Conservation (phyloP, 139 green algal species). For the Zygnema circumcarinatum region DNA sequence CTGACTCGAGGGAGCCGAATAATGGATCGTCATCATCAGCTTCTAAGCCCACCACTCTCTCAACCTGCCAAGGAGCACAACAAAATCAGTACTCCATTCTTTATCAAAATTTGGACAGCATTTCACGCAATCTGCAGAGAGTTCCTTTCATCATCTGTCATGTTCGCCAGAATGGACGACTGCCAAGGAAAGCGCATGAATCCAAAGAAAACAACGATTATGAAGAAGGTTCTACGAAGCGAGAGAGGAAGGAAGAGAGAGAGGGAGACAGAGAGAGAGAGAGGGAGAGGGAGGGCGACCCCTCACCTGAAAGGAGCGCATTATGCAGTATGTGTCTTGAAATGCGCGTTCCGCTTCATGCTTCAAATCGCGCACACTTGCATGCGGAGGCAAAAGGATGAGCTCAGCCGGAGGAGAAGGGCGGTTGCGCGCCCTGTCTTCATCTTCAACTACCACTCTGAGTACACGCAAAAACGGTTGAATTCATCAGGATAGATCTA, state of each 20-base stretch:
- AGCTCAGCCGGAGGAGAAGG: slow-evolving; percentile 52
- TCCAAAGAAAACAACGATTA: too few relatives aligned
- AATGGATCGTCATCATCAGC: slow-evolving; percentile 27
- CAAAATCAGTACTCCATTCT: too few relatives aligned
- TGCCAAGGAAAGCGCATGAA: too few relatives aligned
- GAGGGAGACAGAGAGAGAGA: too few relatives aligned
- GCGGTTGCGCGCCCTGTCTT: neutral
- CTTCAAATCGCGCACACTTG: slow-evolving; percentile 45
- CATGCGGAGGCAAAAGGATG: slow-evolving; percentile 43
- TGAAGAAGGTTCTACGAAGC: too few relatives aligned
- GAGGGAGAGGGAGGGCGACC: neutral
- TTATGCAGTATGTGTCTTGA: slow-evolving; percentile 28
- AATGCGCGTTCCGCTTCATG: slow-evolving; percentile 20
- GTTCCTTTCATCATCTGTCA: too few relatives aligned
- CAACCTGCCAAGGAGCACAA: too few relatives aligned
- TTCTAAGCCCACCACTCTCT: slow-evolving; percentile 23
- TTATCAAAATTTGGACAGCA: too few relatives aligned
- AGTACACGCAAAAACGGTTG: neutral
- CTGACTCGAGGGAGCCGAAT: slow-evolving; percentile 27
- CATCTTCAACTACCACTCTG: neutral
- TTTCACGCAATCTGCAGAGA: too few relatives aligned
- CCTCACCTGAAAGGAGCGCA: slow-evolving; percentile 13
- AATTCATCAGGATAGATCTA: too few relatives aligned
- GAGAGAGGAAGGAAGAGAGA: too few relatives aligned
- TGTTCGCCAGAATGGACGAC: too few relatives aligned